Conservation (phyloP, 176 grass and related monocot species). For the Chloris gayana region DNA sequence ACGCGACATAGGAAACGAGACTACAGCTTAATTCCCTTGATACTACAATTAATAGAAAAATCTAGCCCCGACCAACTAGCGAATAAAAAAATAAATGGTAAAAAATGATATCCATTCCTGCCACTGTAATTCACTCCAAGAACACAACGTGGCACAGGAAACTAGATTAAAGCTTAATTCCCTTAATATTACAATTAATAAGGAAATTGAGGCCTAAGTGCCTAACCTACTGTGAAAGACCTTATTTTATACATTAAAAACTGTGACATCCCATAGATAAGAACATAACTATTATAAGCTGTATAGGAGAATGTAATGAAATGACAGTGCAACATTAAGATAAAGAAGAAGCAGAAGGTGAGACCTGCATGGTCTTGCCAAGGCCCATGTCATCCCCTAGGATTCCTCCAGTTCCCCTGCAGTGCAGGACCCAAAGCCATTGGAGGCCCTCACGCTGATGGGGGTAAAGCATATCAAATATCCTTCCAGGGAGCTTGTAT, state of each 20-base stretch:
- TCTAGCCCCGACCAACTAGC: too few relatives aligned
- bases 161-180: background rate
- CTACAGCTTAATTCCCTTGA: too few relatives aligned
- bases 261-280: too few relatives aligned
- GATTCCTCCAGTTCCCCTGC: constrained; percentile 69
- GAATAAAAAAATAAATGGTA: background rate
- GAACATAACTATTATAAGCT: too few relatives aligned
- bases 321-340: too few relatives aligned
- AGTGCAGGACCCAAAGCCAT: constrained; percentile 80
- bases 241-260: too few relatives aligned
- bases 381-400: constrained; percentile 96
- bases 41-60: too few relatives aligned
- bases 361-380: constrained; percentile 93
- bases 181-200: too few relatives aligned
- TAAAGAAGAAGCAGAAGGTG: too few relatives aligned
- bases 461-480: constrained; percentile 64
- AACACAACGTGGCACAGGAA: background rate
- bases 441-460: constrained; percentile 77
- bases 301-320: too few relatives aligned
- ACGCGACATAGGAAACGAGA: background rate
- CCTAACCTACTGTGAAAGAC: too few relatives aligned
- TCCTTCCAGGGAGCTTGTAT: constrained; percentile 50
- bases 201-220: too few relatives aligned
- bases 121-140: background rate
- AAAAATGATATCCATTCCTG: background rate